These are phyloP conservation scores for Astrephomene gubernaculifera DNA, from an alignment of 139 green algal species.

Conservation along the genomic window DNA sequence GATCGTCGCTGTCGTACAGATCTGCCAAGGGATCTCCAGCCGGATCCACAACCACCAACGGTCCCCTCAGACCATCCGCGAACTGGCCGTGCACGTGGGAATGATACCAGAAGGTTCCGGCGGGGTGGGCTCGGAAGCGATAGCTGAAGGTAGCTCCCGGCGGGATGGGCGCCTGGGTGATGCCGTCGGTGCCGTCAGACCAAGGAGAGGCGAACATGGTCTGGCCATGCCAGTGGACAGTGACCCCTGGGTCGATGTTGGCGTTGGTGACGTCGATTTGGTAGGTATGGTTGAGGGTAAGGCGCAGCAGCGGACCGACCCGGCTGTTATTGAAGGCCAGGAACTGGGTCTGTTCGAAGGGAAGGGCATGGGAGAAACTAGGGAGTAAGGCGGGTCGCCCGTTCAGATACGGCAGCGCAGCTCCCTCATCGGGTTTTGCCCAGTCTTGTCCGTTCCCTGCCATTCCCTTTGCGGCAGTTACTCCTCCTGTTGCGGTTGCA, in stretches of 20 bases:
- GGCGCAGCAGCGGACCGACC: neutral
- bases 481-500: too few species aligned
- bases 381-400: too few species aligned
- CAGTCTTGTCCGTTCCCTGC: too few species aligned
- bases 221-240: conserved; percentile 41
- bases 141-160: conserved; percentile 35
- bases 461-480: too few species aligned
- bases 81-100: neutral
- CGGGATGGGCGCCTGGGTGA: conserved; percentile 31
- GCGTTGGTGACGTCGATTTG: conserved; percentile 20
- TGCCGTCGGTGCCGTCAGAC: conserved; percentile 19
- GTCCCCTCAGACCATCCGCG: neutral
- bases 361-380: too few species aligned
- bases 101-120: neutral
- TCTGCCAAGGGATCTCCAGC: neutral
- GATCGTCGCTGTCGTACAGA: neutral
- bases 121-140: neutral
- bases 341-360: too few species aligned
- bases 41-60: neutral
- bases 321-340: neutral
- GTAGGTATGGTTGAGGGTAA: neutral
- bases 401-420: too few species aligned
- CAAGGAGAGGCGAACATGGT: neutral
- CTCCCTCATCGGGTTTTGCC: too few species aligned
- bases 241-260: neutral